phyloP scores from a whole-genome alignment of 208 protist species.

The Trypanosoma congolense region DNA sequence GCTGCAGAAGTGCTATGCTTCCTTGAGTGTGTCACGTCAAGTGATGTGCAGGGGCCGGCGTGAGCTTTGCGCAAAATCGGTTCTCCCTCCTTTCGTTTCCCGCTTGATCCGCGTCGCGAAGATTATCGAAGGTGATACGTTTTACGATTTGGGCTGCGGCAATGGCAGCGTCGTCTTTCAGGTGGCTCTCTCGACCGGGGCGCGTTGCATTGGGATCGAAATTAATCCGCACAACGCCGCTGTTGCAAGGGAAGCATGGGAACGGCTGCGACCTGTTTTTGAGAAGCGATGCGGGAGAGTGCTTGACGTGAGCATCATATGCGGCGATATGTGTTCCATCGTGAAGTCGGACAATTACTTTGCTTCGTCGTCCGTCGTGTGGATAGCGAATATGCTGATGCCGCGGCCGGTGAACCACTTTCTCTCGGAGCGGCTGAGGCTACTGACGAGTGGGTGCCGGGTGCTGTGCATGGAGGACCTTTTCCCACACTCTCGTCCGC shows the following conservation, averaged over 20 bases:
- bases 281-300: constrained; percentile 32
- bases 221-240: constrained; percentile 61
- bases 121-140: constrained; percentile 36
- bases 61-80: constrained; percentile 83
- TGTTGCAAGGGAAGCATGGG: constrained; percentile 55
- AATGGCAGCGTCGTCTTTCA: constrained; percentile 88
- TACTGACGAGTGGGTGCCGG: constrained; percentile 41
- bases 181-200: constrained; percentile 65
- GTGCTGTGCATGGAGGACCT: constrained; percentile 78
- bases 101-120: constrained; percentile 43
- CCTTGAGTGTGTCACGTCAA: constrained; percentile 43
- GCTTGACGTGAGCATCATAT: constrained; percentile 61
- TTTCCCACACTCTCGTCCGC: constrained; percentile 63
- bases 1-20: constrained; percentile 44
- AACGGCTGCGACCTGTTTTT: constrained; percentile 35
- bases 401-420: constrained; percentile 67
- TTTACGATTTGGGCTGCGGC: constrained; percentile 82
- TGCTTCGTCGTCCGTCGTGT: constrained; percentile 41
- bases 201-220: constrained; percentile 73
- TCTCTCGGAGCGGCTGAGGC: constrained; percentile 61
- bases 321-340: constrained; percentile 59
- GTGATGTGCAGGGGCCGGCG: constrained; percentile 31
- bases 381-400: constrained; percentile 73
- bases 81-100: constrained; percentile 73
- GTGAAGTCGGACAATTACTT: constrained; percentile 34